phyloP scores from a whole-genome alignment of 129 eudicot genomes.

The Scalesia atractyloides region DNA sequence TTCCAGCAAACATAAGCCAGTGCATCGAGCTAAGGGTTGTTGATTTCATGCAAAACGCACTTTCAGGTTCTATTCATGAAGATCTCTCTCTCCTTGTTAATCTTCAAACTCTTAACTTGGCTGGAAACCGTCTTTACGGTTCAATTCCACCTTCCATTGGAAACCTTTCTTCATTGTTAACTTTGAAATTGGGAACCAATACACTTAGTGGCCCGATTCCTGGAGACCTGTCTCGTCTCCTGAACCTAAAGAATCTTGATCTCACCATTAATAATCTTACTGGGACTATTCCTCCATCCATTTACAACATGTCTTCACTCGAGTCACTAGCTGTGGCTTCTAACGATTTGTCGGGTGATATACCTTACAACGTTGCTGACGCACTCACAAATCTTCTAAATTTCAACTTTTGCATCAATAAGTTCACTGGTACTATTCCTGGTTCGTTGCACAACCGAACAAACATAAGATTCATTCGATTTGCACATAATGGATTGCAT shows the following conservation, averaged over 20 bases:
- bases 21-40: conserved; percentile 43
- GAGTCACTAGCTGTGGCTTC: conserved; percentile 57
- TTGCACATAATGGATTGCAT: conserved; percentile 53
- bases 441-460: conserved; percentile 71
- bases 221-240: conserved; percentile 42
- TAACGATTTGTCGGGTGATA: conserved; percentile 52
- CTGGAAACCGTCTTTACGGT: conserved; percentile 51
- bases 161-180: conserved; percentile 53
- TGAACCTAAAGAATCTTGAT: conserved; percentile 49
- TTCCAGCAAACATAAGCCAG: conserved; percentile 50
- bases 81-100: conserved; percentile 41
- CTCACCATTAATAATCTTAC: conserved; percentile 61
- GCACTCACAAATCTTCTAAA: conserved; percentile 61
- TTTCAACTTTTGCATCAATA: conserved; percentile 63
- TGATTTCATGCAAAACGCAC: conserved; percentile 52
- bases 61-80: conserved; percentile 54
- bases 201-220: conserved; percentile 50
- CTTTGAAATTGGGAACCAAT: conserved; percentile 62
- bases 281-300: conserved; percentile 58
- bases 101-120: conserved; percentile 62
- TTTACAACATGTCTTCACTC: conserved; percentile 73
- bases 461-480: conserved; percentile 51
- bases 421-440: conserved; percentile 73
- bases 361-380: conserved; percentile 54
- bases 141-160: conserved; percentile 54